Conservation (phyloP, 2,329 filamentous ascomycete species). For the Akanthomyces lecanii region DNA sequence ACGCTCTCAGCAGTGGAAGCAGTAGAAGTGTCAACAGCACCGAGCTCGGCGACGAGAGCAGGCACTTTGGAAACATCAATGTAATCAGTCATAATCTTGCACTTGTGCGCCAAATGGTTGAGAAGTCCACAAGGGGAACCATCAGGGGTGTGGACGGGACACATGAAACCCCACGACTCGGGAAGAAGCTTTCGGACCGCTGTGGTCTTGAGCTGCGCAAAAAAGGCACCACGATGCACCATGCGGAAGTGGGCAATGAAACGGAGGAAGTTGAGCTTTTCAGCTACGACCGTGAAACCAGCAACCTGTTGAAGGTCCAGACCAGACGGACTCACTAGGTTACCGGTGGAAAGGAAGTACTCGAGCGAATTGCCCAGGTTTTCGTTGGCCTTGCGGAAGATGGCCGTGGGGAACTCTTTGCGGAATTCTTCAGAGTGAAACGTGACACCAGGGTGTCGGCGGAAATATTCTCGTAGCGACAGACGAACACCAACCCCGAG, state of each 20-base stretch:
- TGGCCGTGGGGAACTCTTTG: constrained; percentile 71
- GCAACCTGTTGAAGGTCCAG: constrained; percentile 92
- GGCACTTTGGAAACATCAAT: constrained; percentile 73
- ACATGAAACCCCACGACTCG: constrained; percentile 97
- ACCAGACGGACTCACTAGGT: constrained; percentile 84
- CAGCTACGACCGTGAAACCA: constrained; percentile 92
- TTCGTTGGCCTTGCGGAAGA: constrained; percentile 79
- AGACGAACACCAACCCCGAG: constrained; percentile 52
- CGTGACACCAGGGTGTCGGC: constrained; percentile 56
- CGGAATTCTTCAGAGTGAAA: constrained; percentile 76
- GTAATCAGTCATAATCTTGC: constrained; percentile 74
- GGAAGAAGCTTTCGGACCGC: constrained; percentile 92
- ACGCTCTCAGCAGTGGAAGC: constrained; percentile 80
- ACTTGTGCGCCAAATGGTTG: constrained; percentile 94
- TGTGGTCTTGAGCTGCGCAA: constrained; percentile 94
- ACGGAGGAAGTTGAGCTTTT: constrained; percentile 98
- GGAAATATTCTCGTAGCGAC: constrained; percentile 53
- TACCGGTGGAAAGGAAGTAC: constrained; percentile 95
- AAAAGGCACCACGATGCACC: constrained; percentile 98
- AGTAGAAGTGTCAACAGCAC: constrained; percentile 70
- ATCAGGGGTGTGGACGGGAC: constrained; percentile 95
- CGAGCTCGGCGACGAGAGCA: constrained; percentile 70
- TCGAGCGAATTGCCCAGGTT: constrained; percentile 83
- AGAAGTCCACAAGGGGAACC: constrained; percentile 90
- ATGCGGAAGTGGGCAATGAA: constrained; percentile 99